Evolutionary conservation across 257 asterid species (phyloP), one percentile per base, ranked within the genome.

Genomic region (Capsicum pubescens): DNA sequence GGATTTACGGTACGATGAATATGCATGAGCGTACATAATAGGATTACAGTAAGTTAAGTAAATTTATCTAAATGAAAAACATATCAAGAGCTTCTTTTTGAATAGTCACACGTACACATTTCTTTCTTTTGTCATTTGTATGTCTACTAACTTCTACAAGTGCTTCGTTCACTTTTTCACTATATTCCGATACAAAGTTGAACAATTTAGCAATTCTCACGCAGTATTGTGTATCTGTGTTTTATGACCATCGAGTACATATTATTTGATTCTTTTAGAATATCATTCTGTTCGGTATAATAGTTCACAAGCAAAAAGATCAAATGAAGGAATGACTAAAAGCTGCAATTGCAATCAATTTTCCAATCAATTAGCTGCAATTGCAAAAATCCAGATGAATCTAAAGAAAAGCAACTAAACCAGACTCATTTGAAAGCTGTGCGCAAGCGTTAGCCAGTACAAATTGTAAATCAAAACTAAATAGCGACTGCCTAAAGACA

Each of bases 141-240:
- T 19, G 58, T 48, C 80, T n/a, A 44, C 8, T n/a, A 48, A 72
- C 59, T 19, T 48, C 19, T 4, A 12, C 59, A 12, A 72, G 60
- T 19, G 42, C 39, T 72, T 11, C 8, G 3, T 19, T 72, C 80
- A 72, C 50, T 6, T 8, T 19, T 71, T 48, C 16, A 72, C 42
- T 72, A 26, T 72, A 72, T 72, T 72, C 17, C 50, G 80, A 19
- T 72, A 72, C 4, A 12, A 72, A 72, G 19, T 48, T 71, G 79
- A 71, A 71, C 59, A 71, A 60, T 42, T 2, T 14, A 46, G 16
- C 13, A 36, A 39, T 39, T 14, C 17, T 70, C 56, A 6, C 0
- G 5, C 39, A 71, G 9, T 1, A 71, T 32, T 71, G 14, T 39
- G 48, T 7, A 39, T 59, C n/a, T 69, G 54, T 39, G 55, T 69